Percentiles rank a stretch among this genome's conserved stretches.
Conservation (phyloP, 208 protist species). For the Jaenimonas drosophilae region DNA sequence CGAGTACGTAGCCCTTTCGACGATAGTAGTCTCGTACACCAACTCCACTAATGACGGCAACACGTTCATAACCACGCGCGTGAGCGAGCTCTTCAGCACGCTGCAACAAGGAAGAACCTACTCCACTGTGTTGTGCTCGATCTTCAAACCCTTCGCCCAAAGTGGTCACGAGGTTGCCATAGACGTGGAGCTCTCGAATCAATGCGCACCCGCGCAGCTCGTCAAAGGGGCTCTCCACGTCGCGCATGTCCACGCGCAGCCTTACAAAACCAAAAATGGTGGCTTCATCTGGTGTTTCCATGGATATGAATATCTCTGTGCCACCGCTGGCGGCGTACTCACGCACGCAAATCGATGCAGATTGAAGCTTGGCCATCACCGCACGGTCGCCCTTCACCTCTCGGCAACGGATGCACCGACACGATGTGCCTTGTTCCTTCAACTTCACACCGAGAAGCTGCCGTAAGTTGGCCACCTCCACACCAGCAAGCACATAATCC, state of each 20-base stretch:
- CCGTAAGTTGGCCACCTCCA: constrained; percentile 96
- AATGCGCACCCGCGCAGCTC: constrained; percentile 89
- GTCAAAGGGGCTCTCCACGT: constrained; percentile 90
- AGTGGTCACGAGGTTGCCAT: constrained; percentile 73
- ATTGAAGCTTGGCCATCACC: constrained; percentile 26
- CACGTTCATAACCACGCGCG: constrained; percentile 77
- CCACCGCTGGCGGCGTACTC: constrained; percentile 56
- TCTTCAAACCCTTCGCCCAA: constrained; percentile 7
- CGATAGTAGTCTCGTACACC: constrained; percentile 97
- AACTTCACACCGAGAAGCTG: constrained; percentile 92
- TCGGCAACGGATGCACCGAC: constrained; percentile 92
- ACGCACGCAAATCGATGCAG: constrained; percentile 41
- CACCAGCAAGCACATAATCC: constrained; percentile 95
- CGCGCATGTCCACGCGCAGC: constrained; percentile 49
- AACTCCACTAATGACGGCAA: constrained; percentile 97
- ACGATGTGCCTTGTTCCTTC: constrained; percentile 77
- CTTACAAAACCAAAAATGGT: constrained; percentile 80
- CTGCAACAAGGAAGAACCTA: constrained; percentile 94
- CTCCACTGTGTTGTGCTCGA: constrained; percentile 94
- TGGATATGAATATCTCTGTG: constrained; percentile 70
- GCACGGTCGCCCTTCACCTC: constrained; percentile 78
- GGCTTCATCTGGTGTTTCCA: constrained; percentile 50
- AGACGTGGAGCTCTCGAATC: constrained; percentile 98
- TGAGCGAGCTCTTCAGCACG: constrained; percentile 94
- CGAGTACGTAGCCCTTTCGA: constrained; percentile 90